Percentiles rank a stretch among this genome's conserved stretches.
Evolutionary conservation across 768 basidiomycete genomes (phyloP).

Genomic region (Macrocybe gigantea): DNA sequence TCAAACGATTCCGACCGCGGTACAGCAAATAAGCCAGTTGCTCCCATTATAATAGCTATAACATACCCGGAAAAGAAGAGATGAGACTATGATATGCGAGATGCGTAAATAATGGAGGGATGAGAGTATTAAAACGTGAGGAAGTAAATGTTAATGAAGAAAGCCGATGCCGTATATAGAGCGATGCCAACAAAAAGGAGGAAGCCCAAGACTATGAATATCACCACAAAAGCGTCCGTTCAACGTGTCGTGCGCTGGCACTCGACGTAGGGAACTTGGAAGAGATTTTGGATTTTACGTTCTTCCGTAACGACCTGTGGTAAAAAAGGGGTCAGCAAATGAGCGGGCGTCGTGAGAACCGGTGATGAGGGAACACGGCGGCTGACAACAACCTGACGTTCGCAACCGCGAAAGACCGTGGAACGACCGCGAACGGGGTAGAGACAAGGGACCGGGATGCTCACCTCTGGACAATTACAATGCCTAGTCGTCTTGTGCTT

Average conservation of each 20-base stretch:
- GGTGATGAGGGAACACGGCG: no score
- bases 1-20: no score
- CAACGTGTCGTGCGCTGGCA: conserved; percentile 33
- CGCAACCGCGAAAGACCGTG: background rate
- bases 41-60: no score
- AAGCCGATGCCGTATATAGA: background rate
- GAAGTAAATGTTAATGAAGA: background rate
- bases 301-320: conserved; percentile 34
- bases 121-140: no score
- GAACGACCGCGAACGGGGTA: background rate
- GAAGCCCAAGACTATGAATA: no score
- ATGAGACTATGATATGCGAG: no score
- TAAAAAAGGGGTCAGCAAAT: conserved; percentile 1
- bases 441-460: conserved; percentile 4
- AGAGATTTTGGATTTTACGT: conserved; percentile 40
- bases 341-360: background rate
- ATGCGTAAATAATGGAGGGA: no score
- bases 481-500: conserved; percentile 37
- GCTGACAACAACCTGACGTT: background rate
- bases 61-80: no score
- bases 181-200: background rate
- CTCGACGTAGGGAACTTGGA: conserved; percentile 35
- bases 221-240: background rate
- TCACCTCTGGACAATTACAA: conserved; percentile 37
- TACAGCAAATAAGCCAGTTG: no score